phyloP scores from a whole-genome alignment of 495 filamentous ascomycete species.

The Elasticomyces elasticus region DNA sequence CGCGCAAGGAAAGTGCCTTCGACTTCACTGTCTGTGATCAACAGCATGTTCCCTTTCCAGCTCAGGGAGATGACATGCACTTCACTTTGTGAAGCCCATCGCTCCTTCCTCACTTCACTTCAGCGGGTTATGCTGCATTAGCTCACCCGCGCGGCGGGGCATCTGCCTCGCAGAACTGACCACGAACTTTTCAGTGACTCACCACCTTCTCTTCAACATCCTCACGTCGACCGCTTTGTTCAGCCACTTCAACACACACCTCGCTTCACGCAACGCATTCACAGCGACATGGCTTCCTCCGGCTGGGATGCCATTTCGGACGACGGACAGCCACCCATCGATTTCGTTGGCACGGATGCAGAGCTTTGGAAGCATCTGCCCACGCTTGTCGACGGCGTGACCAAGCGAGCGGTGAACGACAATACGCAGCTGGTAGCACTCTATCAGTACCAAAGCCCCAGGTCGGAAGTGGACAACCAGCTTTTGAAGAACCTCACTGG shows the following conservation, averaged over 20 bases:
- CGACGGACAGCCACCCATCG: neutral
- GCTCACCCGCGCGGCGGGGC: no score
- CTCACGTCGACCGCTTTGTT: no score
- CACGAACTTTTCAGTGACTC: no score
- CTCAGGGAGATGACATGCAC: no score
- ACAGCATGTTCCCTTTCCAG: no score
- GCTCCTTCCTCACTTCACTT: neutral
- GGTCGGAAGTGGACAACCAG: neutral
- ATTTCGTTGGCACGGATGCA: neutral
- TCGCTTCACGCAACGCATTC: neutral
- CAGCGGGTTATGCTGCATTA: neutral
- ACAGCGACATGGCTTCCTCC: neutral
- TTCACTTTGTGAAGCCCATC: no score
- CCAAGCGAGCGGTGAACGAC: neutral
- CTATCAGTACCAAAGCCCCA: neutral
- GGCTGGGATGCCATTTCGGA: neutral
- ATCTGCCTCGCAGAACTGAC: no score
- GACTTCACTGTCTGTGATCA: no score
- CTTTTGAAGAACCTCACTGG: neutral
- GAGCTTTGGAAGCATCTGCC: neutral
- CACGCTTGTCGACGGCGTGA: neutral
- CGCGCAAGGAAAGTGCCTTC: no score
- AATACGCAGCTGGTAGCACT: neutral
- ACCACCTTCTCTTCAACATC: neutral
- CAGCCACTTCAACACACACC: no score